Evolutionary conservation across 805 yeast genomes (phyloP), one percentile per base, ranked within the genome.

Genomic region (Cyberlindnera amylophila): DNA sequence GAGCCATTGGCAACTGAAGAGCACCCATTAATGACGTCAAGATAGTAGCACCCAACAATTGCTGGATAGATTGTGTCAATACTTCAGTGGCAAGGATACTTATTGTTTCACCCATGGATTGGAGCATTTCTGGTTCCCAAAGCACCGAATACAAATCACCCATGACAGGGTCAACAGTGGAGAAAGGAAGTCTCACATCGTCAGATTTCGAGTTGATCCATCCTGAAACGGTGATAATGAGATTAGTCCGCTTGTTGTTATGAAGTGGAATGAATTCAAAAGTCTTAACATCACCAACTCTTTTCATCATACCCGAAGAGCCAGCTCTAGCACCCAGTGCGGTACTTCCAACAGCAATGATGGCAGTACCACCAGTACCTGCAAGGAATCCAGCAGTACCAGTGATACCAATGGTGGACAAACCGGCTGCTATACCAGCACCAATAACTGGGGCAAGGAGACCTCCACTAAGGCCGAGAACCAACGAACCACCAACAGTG

Each of bases 81-180:
- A 95, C 91, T 64, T 93, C 99, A 32, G 91, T 85, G 0, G 99
- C 99, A 44, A 93, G 72, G 54, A 93, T 90, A 49, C 80, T 79
- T 50, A 93, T 91, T 0, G 99, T 93, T 63, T 93, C 97, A 59
- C 99, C 99, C 77, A 86, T 88, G 42, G 96, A 85, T 48, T 80
- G 82, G 55, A 93, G 78, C 93, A 93, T 87, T 52, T 93, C 99
- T 0, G 99, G 99, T 63, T 93, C 99, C 99, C 99, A 93, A 36
- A 86, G 67, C 7, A 93, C 70, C 0, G 98, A 88, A 54, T 84
- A 86, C 52, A 93, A 66, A 61, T 93, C 99, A 14, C 99, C 99
- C 91, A 91, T 89, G 0, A 91, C 87, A 0, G 99, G 99, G 58
- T 95, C 99, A 8, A 93, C 86, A 0, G 99, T 93, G 1, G 96